Conservation (phyloP, 2,329 filamentous ascomycete genomes). For the Monosporascus sp. region DNA sequence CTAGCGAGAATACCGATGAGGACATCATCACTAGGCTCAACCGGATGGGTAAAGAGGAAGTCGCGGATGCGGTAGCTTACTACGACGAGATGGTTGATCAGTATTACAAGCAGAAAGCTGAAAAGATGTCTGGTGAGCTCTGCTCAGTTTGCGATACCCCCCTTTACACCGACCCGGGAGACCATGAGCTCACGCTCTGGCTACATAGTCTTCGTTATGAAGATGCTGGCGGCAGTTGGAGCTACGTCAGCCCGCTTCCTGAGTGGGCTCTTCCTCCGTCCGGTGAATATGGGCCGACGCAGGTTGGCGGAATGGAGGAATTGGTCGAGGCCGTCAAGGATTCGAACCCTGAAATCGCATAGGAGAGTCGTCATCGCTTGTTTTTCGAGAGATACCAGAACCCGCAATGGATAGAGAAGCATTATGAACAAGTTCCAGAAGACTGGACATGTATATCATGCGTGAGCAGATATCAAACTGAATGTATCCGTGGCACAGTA, state of each 20-base stretch:
- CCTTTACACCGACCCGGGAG: conserved; percentile 86
- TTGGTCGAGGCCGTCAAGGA: conserved; percentile 50
- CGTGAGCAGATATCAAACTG: too few relatives aligned
- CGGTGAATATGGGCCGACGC: conserved; percentile 64
- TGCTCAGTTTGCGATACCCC: conserved; percentile 82
- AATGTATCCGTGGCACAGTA: too few relatives aligned
- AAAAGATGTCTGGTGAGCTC: conserved; percentile 82
- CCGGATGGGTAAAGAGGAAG: conserved; percentile 90
- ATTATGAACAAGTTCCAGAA: too few relatives aligned
- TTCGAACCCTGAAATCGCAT: conserved; percentile 35
- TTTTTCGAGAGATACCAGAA: neutral
- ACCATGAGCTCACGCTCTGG: conserved; percentile 88
- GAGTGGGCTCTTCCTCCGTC: conserved; percentile 79
- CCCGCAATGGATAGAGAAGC: too few relatives aligned
- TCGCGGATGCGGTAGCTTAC: conserved; percentile 85
- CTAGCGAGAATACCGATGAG: conserved; percentile 69
- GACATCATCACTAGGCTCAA: conserved; percentile 82
- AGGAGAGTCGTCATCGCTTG: neutral
- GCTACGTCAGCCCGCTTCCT: conserved; percentile 79
- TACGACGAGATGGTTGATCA: conserved; percentile 89
- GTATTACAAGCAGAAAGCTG: conserved; percentile 85
- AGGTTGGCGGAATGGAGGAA: conserved; percentile 57
- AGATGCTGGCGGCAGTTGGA: conserved; percentile 76
- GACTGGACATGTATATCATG: too few relatives aligned
- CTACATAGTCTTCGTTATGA: conserved; percentile 89